Evolutionary conservation across 2,329 filamentous ascomycete genomes (phyloP).

Genomic region (Cercospora beticola): DNA sequence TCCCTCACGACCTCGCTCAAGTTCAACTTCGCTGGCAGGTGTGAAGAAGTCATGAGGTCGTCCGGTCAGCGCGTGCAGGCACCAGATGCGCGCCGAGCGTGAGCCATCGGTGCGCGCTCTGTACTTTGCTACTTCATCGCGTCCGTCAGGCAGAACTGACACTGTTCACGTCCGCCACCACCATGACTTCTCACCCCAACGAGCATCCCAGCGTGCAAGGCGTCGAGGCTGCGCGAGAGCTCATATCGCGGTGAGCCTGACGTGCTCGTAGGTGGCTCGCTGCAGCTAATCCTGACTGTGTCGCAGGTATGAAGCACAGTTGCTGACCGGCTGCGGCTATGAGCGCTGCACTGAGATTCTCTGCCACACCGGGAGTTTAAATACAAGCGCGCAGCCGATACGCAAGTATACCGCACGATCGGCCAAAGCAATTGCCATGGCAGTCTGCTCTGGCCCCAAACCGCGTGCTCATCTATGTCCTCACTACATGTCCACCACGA

Average conservation of each 20-base stretch:
- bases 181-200: not conserved
- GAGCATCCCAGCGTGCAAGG: not conserved
- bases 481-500: slow-evolving; percentile 12
- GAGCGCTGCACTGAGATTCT: slow-evolving; percentile 67
- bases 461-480: slow-evolving; percentile 67
- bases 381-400: slow-evolving; percentile 62
- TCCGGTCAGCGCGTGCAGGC: not conserved
- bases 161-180: not conserved
- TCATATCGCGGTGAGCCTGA: not conserved
- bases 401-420: slow-evolving; percentile 76
- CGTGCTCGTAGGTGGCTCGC: not conserved
- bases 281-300: not conserved
- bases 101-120: not conserved
- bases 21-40: not conserved
- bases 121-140: not conserved
- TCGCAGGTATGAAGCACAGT: slow-evolving; percentile 59
- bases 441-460: slow-evolving; percentile 73
- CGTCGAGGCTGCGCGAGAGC: not conserved
- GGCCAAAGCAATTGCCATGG: slow-evolving; percentile 74
- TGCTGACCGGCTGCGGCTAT: slow-evolving; percentile 72
- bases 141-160: not conserved
- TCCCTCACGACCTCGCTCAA: not conserved
- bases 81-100: not conserved
- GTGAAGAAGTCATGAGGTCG: not conserved
- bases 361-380: slow-evolving; percentile 73